Evolutionary conservation across 352 stramenopile species (phyloP).

Genomic region (Phytophthora ramorum): DNA sequence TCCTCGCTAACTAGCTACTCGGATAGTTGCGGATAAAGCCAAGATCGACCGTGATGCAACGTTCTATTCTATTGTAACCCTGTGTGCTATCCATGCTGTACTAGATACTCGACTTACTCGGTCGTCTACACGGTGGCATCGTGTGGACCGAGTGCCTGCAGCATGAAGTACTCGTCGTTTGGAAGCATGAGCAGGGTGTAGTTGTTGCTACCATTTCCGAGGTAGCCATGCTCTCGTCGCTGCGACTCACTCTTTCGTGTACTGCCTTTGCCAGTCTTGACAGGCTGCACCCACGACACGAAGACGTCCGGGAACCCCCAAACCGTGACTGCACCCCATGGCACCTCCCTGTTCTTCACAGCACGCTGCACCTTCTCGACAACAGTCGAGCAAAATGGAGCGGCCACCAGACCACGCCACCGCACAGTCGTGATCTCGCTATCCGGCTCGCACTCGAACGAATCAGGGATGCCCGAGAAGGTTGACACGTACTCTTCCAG

Average conservation of each 20-base stretch:
- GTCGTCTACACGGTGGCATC: slow-evolving; percentile 62
- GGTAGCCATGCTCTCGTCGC: slow-evolving; percentile 71
- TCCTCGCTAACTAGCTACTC: slow-evolving; percentile 57
- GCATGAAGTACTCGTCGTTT: slow-evolving; percentile 72
- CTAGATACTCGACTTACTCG: slow-evolving; percentile 2
- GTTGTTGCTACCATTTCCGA: slow-evolving; percentile 81
- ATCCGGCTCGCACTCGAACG: slow-evolving; percentile 42
- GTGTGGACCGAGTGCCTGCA: slow-evolving; percentile 75
- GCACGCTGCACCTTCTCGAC: slow-evolving; percentile 57
- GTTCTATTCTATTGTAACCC: slow-evolving; percentile 20
- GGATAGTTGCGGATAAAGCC: not conserved
- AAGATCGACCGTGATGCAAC: slow-evolving; percentile 4
- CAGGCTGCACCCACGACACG: slow-evolving; percentile 69
- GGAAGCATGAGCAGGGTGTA: slow-evolving; percentile 79
- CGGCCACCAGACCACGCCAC: slow-evolving; percentile 79
- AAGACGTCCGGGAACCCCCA: slow-evolving; percentile 83
- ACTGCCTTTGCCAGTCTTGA: slow-evolving; percentile 31
- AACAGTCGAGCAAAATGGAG: slow-evolving; percentile 60
- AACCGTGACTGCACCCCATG: slow-evolving; percentile 77
- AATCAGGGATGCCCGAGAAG: slow-evolving; percentile 56
- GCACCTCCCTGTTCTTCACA: slow-evolving; percentile 56
- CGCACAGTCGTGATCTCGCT: slow-evolving; percentile 57
- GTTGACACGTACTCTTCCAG: slow-evolving; percentile 84
- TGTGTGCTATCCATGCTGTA: slow-evolving; percentile 1
- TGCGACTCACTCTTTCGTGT: slow-evolving; percentile 28